Conservation (phyloP, 352 stramenopile genomes). For the Phytophthora colocasiae region DNA sequence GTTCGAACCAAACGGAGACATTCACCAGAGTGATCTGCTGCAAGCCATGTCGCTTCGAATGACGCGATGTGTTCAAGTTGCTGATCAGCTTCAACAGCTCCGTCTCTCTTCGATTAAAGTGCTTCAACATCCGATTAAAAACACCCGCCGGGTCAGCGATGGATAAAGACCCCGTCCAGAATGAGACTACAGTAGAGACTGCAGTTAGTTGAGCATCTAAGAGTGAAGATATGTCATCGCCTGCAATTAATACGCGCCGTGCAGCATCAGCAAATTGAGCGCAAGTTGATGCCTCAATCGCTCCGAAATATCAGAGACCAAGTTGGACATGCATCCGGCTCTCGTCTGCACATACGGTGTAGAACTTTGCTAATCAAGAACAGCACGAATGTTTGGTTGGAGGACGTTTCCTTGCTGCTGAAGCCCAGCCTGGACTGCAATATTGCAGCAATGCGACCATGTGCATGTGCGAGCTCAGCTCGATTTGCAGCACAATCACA, state of each 20-base stretch:
- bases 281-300: slow-evolving; percentile 9
- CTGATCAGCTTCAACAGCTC: slow-evolving; percentile 37
- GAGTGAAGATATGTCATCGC: too few relatives aligned
- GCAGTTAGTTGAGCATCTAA: too few relatives aligned
- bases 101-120: slow-evolving; percentile 36
- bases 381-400: slow-evolving; percentile 9
- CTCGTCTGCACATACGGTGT: slow-evolving; percentile 8
- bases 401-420: slow-evolving; percentile 16
- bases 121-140: slow-evolving; percentile 31
- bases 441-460: neutral
- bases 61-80: slow-evolving; percentile 28
- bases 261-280: neutral
- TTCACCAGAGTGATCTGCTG: slow-evolving; percentile 16
- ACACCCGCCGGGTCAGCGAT: neutral
- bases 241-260: neutral
- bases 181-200: neutral
- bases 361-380: neutral
- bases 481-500: slow-evolving; percentile 31
- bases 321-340: slow-evolving; percentile 17
- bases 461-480: slow-evolving; percentile 1
- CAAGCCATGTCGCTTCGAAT: slow-evolving; percentile 7
- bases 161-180: neutral
- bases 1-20: slow-evolving; percentile 1
- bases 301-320: slow-evolving; percentile 12
- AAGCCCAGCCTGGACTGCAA: too few relatives aligned